Conservation (phyloP, 2,329 filamentous ascomycete genomes). For the Beauveria bassiana region DNA sequence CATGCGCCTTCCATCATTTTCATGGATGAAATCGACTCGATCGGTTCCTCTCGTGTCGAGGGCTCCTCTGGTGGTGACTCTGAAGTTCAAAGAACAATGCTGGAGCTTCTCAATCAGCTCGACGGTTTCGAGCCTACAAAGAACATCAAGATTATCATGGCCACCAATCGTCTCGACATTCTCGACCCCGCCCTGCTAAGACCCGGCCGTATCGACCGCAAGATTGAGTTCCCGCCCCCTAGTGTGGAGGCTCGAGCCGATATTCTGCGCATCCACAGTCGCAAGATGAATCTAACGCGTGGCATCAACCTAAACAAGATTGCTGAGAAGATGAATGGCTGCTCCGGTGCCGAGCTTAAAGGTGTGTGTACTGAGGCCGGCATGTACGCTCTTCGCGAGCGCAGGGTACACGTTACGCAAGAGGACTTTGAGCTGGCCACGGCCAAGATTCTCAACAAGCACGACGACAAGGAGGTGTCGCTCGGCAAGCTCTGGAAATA, state of each 20-base stretch:
- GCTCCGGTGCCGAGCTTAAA: conserved; percentile 94
- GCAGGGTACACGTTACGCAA: conserved; percentile 95
- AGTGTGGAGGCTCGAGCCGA: conserved; percentile 94
- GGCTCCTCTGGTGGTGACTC: conserved; percentile 92
- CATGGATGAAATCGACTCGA: conserved; percentile 99
- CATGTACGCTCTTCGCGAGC: conserved; percentile 94
- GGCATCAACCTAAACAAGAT: conserved; percentile 98
- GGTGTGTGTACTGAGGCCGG: conserved; percentile 97
- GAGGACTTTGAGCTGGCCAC: conserved; percentile 98
- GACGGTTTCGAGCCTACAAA: conserved; percentile 99
- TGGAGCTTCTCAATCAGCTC: conserved; percentile 95
- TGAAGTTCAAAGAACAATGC: conserved; percentile 96
- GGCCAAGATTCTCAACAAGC: conserved; percentile 99
- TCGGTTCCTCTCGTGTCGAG: conserved; percentile 94
- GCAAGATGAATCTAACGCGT: conserved; percentile 96
- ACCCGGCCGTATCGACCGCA: conserved; percentile 95
- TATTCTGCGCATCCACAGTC: conserved; percentile 93
- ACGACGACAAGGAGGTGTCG: conserved; percentile 95
- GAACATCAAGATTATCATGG: conserved; percentile 99
- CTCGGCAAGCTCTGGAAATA: conserved; percentile 70
- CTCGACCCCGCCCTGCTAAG: conserved; percentile 89
- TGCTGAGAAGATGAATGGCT: conserved; percentile 99
- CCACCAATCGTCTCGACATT: conserved; percentile 95
- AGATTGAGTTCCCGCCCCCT: conserved; percentile 97
- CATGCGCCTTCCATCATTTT: conserved; percentile 99